phyloP scores from a whole-genome alignment of 345 rosid genomes.

The Salix caprea region DNA sequence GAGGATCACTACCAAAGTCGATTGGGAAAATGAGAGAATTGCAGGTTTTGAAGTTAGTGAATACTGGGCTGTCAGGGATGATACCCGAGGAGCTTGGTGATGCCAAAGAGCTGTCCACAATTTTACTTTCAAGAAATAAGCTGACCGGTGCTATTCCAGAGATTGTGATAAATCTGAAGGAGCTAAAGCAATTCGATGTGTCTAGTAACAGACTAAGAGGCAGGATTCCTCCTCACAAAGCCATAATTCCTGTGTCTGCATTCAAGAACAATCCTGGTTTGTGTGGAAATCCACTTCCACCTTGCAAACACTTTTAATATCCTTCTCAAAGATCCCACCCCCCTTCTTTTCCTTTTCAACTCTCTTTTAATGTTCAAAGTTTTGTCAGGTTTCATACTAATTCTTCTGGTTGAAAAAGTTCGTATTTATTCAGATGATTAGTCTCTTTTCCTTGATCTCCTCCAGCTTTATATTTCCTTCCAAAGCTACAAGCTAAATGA shows the following conservation, averaged over 20 bases:
- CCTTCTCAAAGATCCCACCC: neutral
- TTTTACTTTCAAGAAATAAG: constrained; percentile 45
- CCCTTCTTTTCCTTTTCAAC: neutral
- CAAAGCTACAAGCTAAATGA: neutral
- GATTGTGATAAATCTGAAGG: constrained; percentile 32
- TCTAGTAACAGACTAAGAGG: constrained; percentile 40
- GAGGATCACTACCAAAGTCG: constrained; percentile 46
- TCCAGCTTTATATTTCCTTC: neutral
- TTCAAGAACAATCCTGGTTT: constrained; percentile 41
- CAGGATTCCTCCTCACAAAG: constrained; percentile 40
- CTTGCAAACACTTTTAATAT: constrained; percentile 29
- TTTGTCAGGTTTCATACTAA: neutral
- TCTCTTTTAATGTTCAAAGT: neutral
- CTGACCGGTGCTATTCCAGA: constrained; percentile 39
- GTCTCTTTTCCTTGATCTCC: neutral
- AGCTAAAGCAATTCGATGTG: constrained; percentile 42
- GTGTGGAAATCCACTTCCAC: constrained; percentile 54
- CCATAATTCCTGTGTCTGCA: constrained; percentile 38
- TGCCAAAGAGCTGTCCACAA: constrained; percentile 30
- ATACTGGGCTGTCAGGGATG: constrained; percentile 32
- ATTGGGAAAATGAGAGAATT: constrained; percentile 35
- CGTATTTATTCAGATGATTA: neutral
- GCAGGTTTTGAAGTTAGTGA: constrained; percentile 34
- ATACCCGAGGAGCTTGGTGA: constrained; percentile 44
- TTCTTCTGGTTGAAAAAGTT: neutral